Percentiles rank a stretch among this genome's conserved stretches.
Conservation (phyloP, 2,329 filamentous ascomycete species). For the Arthrobotrys musiformis region DNA sequence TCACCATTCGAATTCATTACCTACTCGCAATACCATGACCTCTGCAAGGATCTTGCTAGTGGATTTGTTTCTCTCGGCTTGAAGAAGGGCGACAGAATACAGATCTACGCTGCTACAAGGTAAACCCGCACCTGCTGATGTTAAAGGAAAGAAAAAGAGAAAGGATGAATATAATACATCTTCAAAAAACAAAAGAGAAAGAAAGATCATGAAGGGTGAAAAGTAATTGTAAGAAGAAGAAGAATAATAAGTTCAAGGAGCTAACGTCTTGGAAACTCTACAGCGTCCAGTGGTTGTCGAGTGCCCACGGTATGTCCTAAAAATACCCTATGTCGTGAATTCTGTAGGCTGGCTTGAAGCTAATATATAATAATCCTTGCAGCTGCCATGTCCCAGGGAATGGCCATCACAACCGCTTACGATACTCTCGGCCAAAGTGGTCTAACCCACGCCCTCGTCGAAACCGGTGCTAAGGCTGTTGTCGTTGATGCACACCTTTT, state of each 20-base stretch:
- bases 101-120: conserved; percentile 87
- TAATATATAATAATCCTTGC: conserved; percentile 20
- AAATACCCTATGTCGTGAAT: background rate
- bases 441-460: conserved; percentile 83
- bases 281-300: conserved; percentile 83
- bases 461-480: conserved; percentile 83
- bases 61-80: conserved; percentile 81
- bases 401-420: conserved; percentile 93
- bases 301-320: conserved; percentile 74
- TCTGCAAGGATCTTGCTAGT: conserved; percentile 75
- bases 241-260: no score
- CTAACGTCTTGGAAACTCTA: conserved; percentile 31
- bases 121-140: conserved; percentile 61
- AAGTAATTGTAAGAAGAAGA: no score
- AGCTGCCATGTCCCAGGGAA: conserved; percentile 80
- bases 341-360: background rate
- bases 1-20: conserved; percentile 79
- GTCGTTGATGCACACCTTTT: conserved; percentile 85
- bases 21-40: conserved; percentile 80
- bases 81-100: conserved; percentile 73
- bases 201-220: no score
- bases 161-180: no score
- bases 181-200: no score
- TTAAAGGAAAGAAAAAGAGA: background rate
- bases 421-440: conserved; percentile 88